Evolutionary conservation across 352 stramenopile species (phyloP), one percentile per base, ranked within the genome.

Genomic region (Phytophthora cryptogea): DNA sequence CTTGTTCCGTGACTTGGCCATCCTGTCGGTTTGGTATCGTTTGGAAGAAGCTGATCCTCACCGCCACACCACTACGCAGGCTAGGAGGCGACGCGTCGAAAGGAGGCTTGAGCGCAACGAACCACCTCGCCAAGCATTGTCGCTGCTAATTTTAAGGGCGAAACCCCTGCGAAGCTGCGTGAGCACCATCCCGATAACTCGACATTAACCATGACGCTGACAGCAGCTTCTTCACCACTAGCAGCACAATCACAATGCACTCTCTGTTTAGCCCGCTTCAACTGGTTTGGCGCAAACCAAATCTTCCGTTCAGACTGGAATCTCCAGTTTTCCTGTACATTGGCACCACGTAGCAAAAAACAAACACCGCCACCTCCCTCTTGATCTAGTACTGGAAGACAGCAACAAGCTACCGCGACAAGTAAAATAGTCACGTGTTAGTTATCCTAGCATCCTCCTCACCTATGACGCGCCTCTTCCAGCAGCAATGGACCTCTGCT

Each of bases 1-100:
- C 72, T 90, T 92, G 53, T 62, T 72, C 52, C 51, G 46, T 46
- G 72, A 80, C 72, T 82, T 90, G 62, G 70, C 62, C 80, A 88
- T 88, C 54, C 26, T 74, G 28, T 5, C 20, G 8, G 47, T 8
- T 41, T 41, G 23, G 36, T 23, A n/a, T 41, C 36, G 14, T 9
- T 50, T 42, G 23, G 13, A 28, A 32, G 30, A 36, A 23, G 11
- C 31, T 11, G 14, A 23, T 16, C 13, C 27, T 16, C 4, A 9
- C 42, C 51, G 8, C 5, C 27, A 16, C 27, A 20, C 8, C 30
- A 42, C 14, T 50, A 63, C 42, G 43, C 31, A 49, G 33, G 10
- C 47, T 46, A 5, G 16, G 36, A 39, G 56, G 45, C 31, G 56
- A 55, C 46, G 63, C 27, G 54, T 66, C 33, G 35, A 68, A 60